A percentile compares a stretch with the other conserved stretches of the same genome.
phyloP scores from a whole-genome alignment of 2,329 filamentous ascomycete genomes.

The Alternaria tenuissima region DNA sequence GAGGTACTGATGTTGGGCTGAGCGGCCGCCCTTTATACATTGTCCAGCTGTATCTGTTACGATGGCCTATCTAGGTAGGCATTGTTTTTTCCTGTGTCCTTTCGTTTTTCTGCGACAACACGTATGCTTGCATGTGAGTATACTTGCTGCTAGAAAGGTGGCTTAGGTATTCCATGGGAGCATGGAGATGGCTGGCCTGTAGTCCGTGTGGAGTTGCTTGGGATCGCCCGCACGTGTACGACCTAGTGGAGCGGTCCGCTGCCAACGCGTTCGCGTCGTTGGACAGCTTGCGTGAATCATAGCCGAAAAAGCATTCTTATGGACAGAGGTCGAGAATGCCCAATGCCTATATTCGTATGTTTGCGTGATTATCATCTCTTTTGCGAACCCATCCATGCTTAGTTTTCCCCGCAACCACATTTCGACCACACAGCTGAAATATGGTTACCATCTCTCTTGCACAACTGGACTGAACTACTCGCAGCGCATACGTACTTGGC shows the following conservation, averaged over 20 bases:
- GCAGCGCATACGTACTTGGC: background rate
- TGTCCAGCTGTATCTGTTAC: no score
- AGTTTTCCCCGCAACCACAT: background rate
- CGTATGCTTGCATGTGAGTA: background rate
- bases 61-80: background rate
- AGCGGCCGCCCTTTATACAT: background rate
- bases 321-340: background rate
- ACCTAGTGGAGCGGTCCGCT: background rate
- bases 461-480: no score
- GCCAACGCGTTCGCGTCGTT: background rate
- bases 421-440: background rate
- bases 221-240: background rate
- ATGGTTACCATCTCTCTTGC: background rate
- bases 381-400: background rate
- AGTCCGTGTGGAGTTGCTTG: background rate
- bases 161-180: background rate
- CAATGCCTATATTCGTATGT: background rate
- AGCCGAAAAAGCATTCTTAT: background rate
- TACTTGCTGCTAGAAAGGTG: rapidly evolving
- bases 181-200: background rate
- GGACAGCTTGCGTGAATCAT: background rate
- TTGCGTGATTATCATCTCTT: background rate
- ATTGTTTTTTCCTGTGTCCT: background rate
- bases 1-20: rapidly evolving
- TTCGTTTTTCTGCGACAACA: background rate